Conservation (phyloP, 192 early-diverging fungal genomes). For the Fimicolochytrium jonesii region DNA sequence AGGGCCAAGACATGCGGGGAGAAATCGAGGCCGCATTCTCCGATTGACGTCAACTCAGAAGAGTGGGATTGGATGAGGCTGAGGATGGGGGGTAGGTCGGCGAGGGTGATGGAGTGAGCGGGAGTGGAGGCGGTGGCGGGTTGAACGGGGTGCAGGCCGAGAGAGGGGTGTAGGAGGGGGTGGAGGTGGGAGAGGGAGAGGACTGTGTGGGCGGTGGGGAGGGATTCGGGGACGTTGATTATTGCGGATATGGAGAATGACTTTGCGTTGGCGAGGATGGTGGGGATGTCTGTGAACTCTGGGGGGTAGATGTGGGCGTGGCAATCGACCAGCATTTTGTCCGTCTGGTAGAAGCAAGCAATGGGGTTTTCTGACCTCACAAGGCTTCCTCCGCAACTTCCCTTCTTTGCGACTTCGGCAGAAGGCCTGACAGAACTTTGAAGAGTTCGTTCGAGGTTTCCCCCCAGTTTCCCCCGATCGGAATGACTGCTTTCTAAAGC, state of each 20-base stretch:
- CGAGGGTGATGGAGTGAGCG: neutral
- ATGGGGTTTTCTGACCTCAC: no score
- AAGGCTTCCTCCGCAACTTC: no score
- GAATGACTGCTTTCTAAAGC: no score
- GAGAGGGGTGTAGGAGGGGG: conserved; percentile 12
- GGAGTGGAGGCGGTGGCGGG: neutral
- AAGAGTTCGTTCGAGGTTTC: no score
- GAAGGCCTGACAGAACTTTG: no score
- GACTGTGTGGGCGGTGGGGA: conserved; percentile 6
- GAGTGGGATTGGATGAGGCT: conserved; percentile 7
- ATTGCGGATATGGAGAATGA: conserved; percentile 9
- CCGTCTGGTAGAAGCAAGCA: no score
- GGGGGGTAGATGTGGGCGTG: conserved; percentile 40
- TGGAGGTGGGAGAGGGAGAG: conserved; percentile 1
- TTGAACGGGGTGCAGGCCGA: conserved; percentile 36
- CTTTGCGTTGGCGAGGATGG: neutral
- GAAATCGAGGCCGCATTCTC: conserved; percentile 50
- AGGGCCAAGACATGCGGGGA: conserved; percentile 34
- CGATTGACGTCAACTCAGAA: conserved; percentile 24
- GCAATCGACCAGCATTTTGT: conserved; percentile 33
- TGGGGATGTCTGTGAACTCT: conserved; percentile 2
- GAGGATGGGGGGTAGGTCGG: conserved; percentile 6
- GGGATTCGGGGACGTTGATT: conserved; percentile 30
- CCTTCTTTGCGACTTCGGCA: no score
- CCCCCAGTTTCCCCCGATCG: no score